These are phyloP conservation scores for Prunus armeniaca DNA, from an alignment of 306 rosid genomes.

Conservation along the genomic window DNA sequence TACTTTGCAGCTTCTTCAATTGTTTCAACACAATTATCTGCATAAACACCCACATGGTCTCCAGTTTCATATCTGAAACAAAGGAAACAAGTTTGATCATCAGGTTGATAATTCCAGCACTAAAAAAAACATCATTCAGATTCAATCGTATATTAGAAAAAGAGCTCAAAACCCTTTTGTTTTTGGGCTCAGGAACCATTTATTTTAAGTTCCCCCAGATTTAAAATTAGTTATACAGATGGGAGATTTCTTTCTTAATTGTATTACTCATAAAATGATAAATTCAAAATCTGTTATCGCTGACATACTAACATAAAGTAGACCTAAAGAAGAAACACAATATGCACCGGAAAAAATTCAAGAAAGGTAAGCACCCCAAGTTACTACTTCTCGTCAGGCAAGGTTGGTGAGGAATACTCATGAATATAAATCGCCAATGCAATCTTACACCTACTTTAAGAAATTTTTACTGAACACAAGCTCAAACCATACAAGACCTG, in stretches of 20 bases:
- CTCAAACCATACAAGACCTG: neutral
- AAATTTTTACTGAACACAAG: neutral
- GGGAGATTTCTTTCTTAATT: neutral
- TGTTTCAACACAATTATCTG: slow-evolving; percentile 70
- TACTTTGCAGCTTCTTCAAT: slow-evolving; percentile 77
- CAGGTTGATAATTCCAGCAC: neutral
- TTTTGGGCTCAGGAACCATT: neutral
- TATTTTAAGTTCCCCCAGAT: neutral
- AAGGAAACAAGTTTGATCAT: slow-evolving; percentile 6
- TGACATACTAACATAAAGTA: neutral
- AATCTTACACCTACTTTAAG: neutral
- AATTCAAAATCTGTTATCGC: neutral
- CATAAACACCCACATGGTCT: slow-evolving; percentile 94
- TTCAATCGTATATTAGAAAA: neutral
- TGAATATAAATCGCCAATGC: neutral
- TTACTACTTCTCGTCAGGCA: neutral
- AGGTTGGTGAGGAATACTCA: neutral
- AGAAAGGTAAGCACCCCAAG: neutral
- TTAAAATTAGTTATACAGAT: neutral
- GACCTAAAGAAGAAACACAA: neutral
- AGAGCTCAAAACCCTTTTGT: neutral
- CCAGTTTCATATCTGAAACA: slow-evolving; percentile 89
- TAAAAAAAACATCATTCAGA: neutral
- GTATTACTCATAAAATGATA: neutral
- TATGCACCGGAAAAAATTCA: neutral